These are phyloP conservation scores for Fistulina hepatica DNA, from an alignment of 1,284 basidiomycete genomes.

Conservation along the genomic window DNA sequence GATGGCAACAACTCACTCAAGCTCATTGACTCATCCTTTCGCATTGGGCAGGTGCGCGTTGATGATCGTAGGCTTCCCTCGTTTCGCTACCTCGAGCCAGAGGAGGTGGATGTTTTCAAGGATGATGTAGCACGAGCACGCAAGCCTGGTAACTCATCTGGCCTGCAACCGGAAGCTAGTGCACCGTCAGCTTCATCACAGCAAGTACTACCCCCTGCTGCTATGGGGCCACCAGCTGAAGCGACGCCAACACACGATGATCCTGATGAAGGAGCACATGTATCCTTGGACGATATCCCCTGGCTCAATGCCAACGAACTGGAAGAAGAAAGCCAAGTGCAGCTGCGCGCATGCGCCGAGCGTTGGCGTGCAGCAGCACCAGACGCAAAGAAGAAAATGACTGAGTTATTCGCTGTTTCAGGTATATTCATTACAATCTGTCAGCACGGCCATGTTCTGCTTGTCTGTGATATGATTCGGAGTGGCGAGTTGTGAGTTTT, in stretches of 20 bases:
- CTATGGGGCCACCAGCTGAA: too few relatives aligned
- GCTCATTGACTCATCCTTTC: constrained; percentile 16
- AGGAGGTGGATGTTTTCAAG: constrained; percentile 22
- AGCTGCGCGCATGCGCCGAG: too few relatives aligned
- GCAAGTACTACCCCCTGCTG: too few relatives aligned
- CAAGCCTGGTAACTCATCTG: too few relatives aligned
- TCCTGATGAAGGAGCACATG: too few relatives aligned
- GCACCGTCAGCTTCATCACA: too few relatives aligned
- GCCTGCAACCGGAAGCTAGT: too few relatives aligned
- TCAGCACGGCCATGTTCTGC: constrained; percentile 17
- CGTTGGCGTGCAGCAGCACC: constrained; percentile 25
- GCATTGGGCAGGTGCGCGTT: constrained; percentile 13
- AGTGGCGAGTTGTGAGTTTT: constrained; percentile 22
- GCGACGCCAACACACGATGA: too few relatives aligned
- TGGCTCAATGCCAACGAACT: constrained; percentile 12
- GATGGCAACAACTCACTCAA: constrained; percentile 29
- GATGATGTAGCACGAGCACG: constrained; percentile 20
- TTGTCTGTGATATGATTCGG: constrained; percentile 20
- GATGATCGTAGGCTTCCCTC: constrained; percentile 7
- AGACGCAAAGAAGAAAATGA: constrained; percentile 23
- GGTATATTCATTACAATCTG: constrained; percentile 25
- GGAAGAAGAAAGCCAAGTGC: constrained; percentile 3
- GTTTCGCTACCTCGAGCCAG: constrained; percentile 13
- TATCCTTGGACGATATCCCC: constrained; percentile 5
- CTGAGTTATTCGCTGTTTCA: constrained; percentile 23